Evolutionary conservation across 2,329 filamentous ascomycete species (phyloP), one percentile per base, ranked within the genome.

Genomic region (Pseudogymnoascus sp.): DNA sequence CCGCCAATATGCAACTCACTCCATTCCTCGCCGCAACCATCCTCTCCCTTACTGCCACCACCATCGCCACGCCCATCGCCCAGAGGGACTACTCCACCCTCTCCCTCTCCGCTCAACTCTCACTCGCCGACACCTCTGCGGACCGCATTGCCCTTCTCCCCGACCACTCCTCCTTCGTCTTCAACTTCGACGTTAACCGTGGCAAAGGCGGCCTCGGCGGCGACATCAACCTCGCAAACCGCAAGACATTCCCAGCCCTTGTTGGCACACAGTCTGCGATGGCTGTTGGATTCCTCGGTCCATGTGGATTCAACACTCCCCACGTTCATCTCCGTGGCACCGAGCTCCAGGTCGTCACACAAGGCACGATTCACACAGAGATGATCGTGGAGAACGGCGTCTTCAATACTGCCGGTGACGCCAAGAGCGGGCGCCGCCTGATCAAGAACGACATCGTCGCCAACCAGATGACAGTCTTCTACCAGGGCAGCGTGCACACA

Each of bases 261-360:
- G 78, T 82, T 19, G 77, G 79, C 58, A 81, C 80, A 3, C 77
- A 77, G 19, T 72, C 78, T 37, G 77, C 76, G 63, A 81, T 82
- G 74, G 79, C 80, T 2, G 72, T 84, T 6, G 81, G 80, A 41
- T 78, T 79, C 68, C 72, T 85, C 38, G 74, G 76, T 35, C 74
- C 76, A 37, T 85, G 81, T 68, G 81, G 79, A 63, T 80, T 85
- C 72, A 83, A 82, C 75, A 83, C 79, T 6, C 80, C 81, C 16
- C 82, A 84, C 73, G 75, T 80, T 3, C 81, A 83, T 71, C 80
- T 80, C 59, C 80, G 81, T 43, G 77, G 78, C 33, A 76, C 78
- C 33, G 81, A 84, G 73, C 77, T 84, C 60, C 78, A 81, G 65
- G 73, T 82, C 69, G 76, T 83, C 67, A 77, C 78, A 52, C 66